Evolutionary conservation across 2,329 filamentous ascomycete species (phyloP), one percentile per base, ranked within the genome.

Genomic region (Arachnomyces sp.): DNA sequence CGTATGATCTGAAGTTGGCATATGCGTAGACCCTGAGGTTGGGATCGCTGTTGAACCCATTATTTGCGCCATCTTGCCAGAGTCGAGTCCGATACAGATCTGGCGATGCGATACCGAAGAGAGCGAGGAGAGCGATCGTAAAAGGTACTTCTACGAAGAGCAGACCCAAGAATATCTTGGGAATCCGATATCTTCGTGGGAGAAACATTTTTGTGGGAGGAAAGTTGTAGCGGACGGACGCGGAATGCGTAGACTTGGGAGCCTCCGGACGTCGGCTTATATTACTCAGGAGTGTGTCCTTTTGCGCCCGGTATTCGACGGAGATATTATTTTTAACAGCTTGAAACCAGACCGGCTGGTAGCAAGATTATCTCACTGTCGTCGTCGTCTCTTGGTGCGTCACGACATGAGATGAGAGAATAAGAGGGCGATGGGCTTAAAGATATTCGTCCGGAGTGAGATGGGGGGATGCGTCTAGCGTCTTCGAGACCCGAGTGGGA

Each of bases 31-130:
- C 46, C 1, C 72, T 62, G 37, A 71, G 67, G 40, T 66, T 66
- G 3, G 77, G 76, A 20, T 72, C 66, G 49, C 75, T 79, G 55
- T 81, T 81, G 64, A 77, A 81, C 20, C 77, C 77, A 54, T 75
- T 70, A 44, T 73, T 65, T 29, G 70, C 71, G 36, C 77, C 77
- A 55, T 79, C 74, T 50, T 74, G 66, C 77, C 77, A 81, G 28
- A 81, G 58, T 43, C 70, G 74, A 3, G 72, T 76, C 31, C 74
- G 70, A 54, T 81, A 81, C 37, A 72, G 64, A 54, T 81, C 69
- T 38, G 77, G 76, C 34, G 72, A 68, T 37, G 77, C 77, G 49
- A 81, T 77, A 31, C 77, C 77, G 49, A 75, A 77, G 12, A 81
- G 66, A 2, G 75, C 70, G 34, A 81, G 66, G 33, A 74, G 65